Evolutionary conservation across 768 basidiomycete genomes (phyloP), one percentile per base, ranked within the genome.

Genomic region (Russula compacta): DNA sequence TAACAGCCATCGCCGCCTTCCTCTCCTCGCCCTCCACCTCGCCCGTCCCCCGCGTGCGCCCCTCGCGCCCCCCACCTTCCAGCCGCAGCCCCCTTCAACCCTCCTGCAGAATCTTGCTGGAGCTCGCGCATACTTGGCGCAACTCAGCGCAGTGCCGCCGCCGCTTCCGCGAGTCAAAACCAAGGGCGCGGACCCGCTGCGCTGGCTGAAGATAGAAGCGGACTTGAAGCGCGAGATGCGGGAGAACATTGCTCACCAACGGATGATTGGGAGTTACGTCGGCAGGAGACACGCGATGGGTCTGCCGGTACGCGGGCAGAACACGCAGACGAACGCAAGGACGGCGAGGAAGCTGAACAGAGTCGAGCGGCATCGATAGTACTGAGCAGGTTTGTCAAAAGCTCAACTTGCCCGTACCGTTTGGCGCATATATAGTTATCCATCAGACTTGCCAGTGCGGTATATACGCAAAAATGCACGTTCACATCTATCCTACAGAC

Each of bases 211-310:
- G 76, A 87, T 97, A 62, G 95, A 98, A 76, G 82, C 87, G 19
- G 97, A 98, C 72, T 75, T 95, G 69, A 82, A 79, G 72, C 81
- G 88, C 68, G 81, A 85, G 71, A 79, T 95, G 68, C 82, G 85
- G 75, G 92, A 92, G 72, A 94, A 98, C 71, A 95, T 99, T 71
- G 85, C 83, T 6, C 94, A 97, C 75, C 85, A 94, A 73, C 79
- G 92, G 63, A 88, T 88, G 81, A 93, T 98, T 73, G 95, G 95
- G 51, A 92, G 88, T 67, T 95, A 95, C 73, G 84, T 92, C 53
- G 97, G 97, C 53, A 84, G 84, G 77, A 78, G 94, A 73, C 95
- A 98, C 72, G 92, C 92, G 8, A 92, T 94, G 86, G 83, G 86
- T 60, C 74, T 95, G 48, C 95, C 95, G 3, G 95, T 98, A 62